Conservation (phyloP, 2,329 filamentous ascomycete species). For the Botrytis porri region DNA sequence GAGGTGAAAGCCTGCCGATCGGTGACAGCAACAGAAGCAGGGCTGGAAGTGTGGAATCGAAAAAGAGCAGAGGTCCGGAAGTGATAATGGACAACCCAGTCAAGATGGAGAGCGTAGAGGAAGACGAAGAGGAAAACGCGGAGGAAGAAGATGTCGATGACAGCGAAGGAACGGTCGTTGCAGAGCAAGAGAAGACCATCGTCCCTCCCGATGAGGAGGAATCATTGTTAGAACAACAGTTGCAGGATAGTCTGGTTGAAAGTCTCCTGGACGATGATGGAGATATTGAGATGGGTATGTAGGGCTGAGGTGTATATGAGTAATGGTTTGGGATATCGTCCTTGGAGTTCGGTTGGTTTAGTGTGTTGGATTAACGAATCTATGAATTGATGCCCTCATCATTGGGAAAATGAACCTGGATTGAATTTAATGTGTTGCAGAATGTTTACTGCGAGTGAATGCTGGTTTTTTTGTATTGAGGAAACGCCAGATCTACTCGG, state of each 20-base stretch:
- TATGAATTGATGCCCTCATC: constrained; percentile 1
- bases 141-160: background rate
- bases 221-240: constrained; percentile 3
- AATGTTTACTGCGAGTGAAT: background rate
- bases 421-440: background rate
- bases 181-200: background rate
- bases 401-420: background rate
- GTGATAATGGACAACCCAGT: background rate
- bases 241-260: constrained; percentile 14
- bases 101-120: constrained; percentile 3
- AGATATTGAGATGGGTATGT: constrained; percentile 20
- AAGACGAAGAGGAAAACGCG: background rate
- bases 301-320: background rate
- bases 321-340: background rate
- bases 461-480: background rate
- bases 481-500: background rate
- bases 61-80: constrained; percentile 10
- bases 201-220: constrained; percentile 3
- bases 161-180: constrained; percentile 8
- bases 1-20: background rate
- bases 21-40: background rate
- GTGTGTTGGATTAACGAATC: constrained; percentile 8
- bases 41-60: background rate
- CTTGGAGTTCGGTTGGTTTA: constrained; percentile 30
- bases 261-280: constrained; percentile 20